These are phyloP conservation scores for Penicillium oxalicum DNA, from an alignment of 2,329 filamentous ascomycete genomes.

Conservation along the genomic window DNA sequence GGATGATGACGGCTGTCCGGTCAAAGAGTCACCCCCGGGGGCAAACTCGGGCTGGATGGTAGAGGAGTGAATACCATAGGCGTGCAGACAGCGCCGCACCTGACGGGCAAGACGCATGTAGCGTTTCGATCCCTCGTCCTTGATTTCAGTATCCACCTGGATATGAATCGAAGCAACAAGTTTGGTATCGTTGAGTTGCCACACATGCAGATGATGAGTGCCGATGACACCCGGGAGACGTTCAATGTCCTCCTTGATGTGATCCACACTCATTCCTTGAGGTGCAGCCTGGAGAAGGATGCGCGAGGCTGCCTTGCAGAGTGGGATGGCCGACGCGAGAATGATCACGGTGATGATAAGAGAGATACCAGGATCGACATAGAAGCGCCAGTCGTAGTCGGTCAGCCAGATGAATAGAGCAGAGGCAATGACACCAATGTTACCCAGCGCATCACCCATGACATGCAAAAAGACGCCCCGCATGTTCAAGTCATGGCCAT, in stretches of 20 bases:
- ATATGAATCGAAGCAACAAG: slow-evolving; percentile 90
- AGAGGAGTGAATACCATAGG: slow-evolving; percentile 91
- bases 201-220: slow-evolving; percentile 95
- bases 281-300: slow-evolving; percentile 93
- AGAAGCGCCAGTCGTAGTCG: slow-evolving; percentile 71
- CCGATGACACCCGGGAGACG: slow-evolving; percentile 76
- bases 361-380: slow-evolving; percentile 86
- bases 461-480: slow-evolving; percentile 64
- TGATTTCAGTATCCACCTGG: slow-evolving; percentile 83
- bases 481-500: slow-evolving; percentile 75
- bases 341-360: slow-evolving; percentile 83
- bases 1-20: slow-evolving; percentile 18
- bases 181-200: slow-evolving; percentile 95
- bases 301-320: slow-evolving; percentile 53
- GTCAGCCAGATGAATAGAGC: slow-evolving; percentile 89
- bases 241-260: slow-evolving; percentile 89
- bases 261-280: slow-evolving; percentile 76
- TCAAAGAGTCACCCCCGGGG: slow-evolving; percentile 30
- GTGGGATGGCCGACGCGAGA: slow-evolving; percentile 47
- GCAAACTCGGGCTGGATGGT: slow-evolving; percentile 90
- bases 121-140: slow-evolving; percentile 65
- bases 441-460: slow-evolving; percentile 44
- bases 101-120: slow-evolving; percentile 88
- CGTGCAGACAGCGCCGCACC: slow-evolving; percentile 83
- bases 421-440: slow-evolving; percentile 50